phyloP scores from a whole-genome alignment of 2,329 filamentous ascomycete genomes.

The Aspergillus eucalypticola region DNA sequence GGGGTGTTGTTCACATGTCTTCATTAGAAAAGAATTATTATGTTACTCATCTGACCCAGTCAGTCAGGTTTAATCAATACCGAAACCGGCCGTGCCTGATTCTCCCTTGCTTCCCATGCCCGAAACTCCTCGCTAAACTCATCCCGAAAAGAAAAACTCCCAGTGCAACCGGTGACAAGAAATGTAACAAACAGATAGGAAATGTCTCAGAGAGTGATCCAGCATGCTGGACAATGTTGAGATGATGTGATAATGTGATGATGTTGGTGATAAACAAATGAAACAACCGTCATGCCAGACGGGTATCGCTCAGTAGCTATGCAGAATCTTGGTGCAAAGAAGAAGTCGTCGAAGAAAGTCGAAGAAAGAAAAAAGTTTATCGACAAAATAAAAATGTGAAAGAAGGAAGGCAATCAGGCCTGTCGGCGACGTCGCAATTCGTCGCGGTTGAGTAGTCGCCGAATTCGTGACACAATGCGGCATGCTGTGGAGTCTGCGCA shows the following conservation, averaged over 20 bases:
- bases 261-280: conserved; percentile 5
- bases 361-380: neutral
- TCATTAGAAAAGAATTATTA: neutral
- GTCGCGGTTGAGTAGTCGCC: conserved; percentile 36
- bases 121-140: conserved; percentile 19
- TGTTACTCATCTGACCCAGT: conserved; percentile 6
- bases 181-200: conserved; percentile 2
- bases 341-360: neutral
- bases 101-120: conserved; percentile 15
- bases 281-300: conserved; percentile 10
- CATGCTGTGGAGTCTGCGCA: conserved; percentile 26
- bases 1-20: conserved; percentile 5
- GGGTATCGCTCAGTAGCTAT: conserved; percentile 11
- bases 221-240: conserved; percentile 1
- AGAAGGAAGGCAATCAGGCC: conserved; percentile 14
- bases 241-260: neutral
- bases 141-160: conserved; percentile 4
- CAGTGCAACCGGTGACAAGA: conserved; percentile 1
- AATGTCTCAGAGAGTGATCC: conserved; percentile 11
- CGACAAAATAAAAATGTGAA: conserved; percentile 4
- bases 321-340: neutral
- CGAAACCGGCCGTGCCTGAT: conserved; percentile 8
- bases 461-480: conserved; percentile 35
- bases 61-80: conserved; percentile 1
- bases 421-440: conserved; percentile 29